These are phyloP conservation scores for Abrus pulchellus DNA, from an alignment of 306 rosid species.

Conservation along the genomic window DNA sequence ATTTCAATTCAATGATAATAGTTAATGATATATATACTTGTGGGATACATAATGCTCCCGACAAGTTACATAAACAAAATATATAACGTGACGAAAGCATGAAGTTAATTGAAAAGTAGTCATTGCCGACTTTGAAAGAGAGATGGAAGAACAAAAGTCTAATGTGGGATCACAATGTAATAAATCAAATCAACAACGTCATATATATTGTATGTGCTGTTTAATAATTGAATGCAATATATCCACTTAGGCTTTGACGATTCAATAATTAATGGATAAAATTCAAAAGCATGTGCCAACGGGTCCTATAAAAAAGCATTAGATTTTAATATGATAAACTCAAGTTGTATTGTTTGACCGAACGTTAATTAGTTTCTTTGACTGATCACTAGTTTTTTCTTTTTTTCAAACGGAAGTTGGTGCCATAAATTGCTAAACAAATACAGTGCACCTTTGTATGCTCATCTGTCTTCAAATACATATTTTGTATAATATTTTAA, in stretches of 20 bases:
- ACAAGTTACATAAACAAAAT: no score
- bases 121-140: not conserved
- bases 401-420: not conserved
- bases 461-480: not conserved
- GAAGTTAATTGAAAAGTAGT: not conserved
- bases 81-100: not conserved
- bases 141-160: not conserved
- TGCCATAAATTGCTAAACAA: not conserved
- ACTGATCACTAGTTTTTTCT: not conserved
- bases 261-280: not conserved
- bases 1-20: no score
- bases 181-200: not conserved
- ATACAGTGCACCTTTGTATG: not conserved
- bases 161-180: not conserved
- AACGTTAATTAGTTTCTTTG: not conserved
- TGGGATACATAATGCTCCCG: no score
- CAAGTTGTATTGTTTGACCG: not conserved
- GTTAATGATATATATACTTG: no score
- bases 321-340: not conserved
- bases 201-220: no score
- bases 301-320: not conserved
- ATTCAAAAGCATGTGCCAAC: conserved; percentile 31
- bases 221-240: not conserved
- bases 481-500: not conserved
- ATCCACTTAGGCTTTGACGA: conserved; percentile 19